Evolutionary conservation across 78 protist genomes (phyloP).

Genomic region (Emiliania huxleyi): DNA sequence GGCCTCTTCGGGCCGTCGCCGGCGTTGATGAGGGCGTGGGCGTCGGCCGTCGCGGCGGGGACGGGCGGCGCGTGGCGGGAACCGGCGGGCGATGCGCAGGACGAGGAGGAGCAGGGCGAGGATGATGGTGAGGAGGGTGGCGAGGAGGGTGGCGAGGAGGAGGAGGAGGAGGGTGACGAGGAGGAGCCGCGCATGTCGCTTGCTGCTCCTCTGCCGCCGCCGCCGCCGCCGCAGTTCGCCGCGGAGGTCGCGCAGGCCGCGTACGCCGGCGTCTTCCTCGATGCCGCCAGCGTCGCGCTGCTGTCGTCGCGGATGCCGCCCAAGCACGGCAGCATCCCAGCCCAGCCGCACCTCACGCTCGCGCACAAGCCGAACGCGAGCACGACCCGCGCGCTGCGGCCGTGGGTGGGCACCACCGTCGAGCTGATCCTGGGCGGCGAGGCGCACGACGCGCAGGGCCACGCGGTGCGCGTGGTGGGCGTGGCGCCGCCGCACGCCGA

Average conservation of each 20-base stretch:
- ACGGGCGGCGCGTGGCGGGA: background rate
- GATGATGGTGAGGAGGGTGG: background rate
- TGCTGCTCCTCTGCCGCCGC: background rate
- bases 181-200: background rate
- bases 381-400: background rate
- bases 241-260: background rate
- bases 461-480: background rate
- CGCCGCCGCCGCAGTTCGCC: background rate
- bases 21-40: too few species aligned
- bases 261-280: background rate
- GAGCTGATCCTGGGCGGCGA: background rate
- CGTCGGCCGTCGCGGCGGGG: too few species aligned
- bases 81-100: background rate
- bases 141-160: background rate
- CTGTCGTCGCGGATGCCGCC: background rate
- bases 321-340: background rate
- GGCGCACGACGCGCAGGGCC: background rate
- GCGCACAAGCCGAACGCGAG: background rate
- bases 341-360: background rate
- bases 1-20: too few species aligned
- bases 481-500: background rate
- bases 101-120: background rate
- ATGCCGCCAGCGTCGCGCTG: background rate
- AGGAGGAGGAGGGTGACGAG: background rate
- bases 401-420: too few species aligned